phyloP scores from a whole-genome alignment of 106 monocot genomes.

The Triglochin maritima region DNA sequence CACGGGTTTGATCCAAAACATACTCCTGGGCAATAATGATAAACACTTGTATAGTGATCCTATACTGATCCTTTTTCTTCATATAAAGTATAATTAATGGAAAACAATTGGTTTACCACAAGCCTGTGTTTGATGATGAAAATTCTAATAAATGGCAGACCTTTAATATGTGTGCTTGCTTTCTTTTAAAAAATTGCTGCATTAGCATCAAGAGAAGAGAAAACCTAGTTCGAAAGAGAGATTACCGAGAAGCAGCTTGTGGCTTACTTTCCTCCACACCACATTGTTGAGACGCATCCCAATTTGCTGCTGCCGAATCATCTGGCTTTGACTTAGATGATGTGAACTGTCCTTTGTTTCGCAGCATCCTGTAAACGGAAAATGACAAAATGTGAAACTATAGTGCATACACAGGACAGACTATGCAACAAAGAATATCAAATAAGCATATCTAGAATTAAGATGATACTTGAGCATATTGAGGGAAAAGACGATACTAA shows the following conservation, averaged over 20 bases:
- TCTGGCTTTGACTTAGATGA: constrained; percentile 84
- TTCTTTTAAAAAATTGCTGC: too few species aligned
- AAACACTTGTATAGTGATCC: too few species aligned
- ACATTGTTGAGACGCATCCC: constrained; percentile 59
- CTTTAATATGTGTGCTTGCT: too few species aligned
- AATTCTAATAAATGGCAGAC: too few species aligned
- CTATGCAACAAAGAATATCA: neutral
- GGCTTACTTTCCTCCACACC: constrained; percentile 48
- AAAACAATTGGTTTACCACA: neutral
- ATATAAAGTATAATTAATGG: too few species aligned
- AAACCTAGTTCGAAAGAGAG: neutral
- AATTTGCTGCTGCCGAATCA: constrained; percentile 39
- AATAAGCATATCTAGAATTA: neutral
- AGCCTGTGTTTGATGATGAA: too few species aligned
- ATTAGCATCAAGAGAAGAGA: neutral
- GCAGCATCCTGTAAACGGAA: constrained; percentile 52
- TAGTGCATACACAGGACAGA: neutral
- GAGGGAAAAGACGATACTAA: too few species aligned
- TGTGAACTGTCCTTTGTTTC: constrained; percentile 87
- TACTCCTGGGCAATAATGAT: too few species aligned
- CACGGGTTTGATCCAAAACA: too few species aligned
- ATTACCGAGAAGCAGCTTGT: constrained; percentile 64
- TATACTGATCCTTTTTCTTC: too few species aligned
- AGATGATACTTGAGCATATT: neutral
- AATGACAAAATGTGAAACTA: neutral